Evolutionary conservation across 2,329 filamentous ascomycete species (phyloP), one percentile per base, ranked within the genome.

Genomic region (Phyllosticta citriasiana): DNA sequence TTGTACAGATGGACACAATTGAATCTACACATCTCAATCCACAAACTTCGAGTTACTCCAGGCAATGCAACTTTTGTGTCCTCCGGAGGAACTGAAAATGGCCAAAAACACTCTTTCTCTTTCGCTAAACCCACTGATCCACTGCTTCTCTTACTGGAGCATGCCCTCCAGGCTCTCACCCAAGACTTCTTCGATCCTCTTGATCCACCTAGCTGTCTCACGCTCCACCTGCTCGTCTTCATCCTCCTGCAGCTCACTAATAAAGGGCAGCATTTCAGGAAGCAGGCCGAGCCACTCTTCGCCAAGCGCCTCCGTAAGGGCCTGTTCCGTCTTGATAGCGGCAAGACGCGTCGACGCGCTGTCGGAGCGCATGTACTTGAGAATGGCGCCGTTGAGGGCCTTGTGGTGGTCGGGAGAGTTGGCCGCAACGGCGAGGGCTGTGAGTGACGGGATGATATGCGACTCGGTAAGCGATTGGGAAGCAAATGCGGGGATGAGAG

Each of bases 241-340:
- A 72, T 99, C 94, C 71, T 99, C 94, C 77, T 96, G 88, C 69
- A 96, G 74, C 78, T 99, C 94, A 69, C 90, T 95, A 68, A 99
- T 96, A 65, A 93, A 90, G 22, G 95, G 93, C 72, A 99, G 77
- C 88, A 97, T 97, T 81, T 99, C 94, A 0, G 93, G 91, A 71
- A 97, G 74, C 78, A 95, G 83, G 1, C 86, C 84, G 63, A 99
- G 77, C 94, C 94, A 99, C 71, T 99, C 94, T 73, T 97, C 92
- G 63, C 92, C 92, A 26, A 97, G 76, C 55, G 84, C 80, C 66
- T 88, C 85, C 12, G 91, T 95, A 64, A 97, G 79, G 14, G 82
- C 83, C 71, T 91, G 88, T 77, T 97, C 85, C 66, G 88, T 88
- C 74, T 86, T 86, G 40, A 99, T 87, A 0, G 90, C 91, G 1